Conservation (phyloP, 164 flowering plant species). For the Pachysandra terminalis region DNA sequence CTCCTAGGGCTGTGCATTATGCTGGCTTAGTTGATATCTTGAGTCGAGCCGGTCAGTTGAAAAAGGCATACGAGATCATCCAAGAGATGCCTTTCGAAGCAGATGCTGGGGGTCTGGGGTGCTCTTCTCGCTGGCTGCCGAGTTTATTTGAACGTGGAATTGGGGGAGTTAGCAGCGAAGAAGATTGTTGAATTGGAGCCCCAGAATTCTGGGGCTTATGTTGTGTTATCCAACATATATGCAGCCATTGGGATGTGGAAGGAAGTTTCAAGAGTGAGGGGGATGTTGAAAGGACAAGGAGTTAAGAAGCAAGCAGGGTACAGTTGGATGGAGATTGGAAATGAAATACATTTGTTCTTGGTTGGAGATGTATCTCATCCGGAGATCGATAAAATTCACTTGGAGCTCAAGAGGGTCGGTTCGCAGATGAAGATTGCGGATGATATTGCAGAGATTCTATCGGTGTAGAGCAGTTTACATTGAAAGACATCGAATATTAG, state of each 20-base stretch:
- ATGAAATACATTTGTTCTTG: conserved; percentile 35
- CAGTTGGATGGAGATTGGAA: conserved; percentile 47
- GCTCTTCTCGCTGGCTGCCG: conserved; percentile 40
- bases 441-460: conserved; percentile 14
- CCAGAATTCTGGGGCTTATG: conserved; percentile 34
- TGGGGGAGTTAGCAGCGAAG: conserved; percentile 47
- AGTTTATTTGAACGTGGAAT: conserved; percentile 31
- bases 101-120: conserved; percentile 36
- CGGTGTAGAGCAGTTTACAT: not conserved
- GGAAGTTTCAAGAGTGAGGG: conserved; percentile 32
- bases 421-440: conserved; percentile 29
- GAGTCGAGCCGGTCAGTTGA: conserved; percentile 43
- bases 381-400: conserved; percentile 30
- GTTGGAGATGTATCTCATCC: conserved; percentile 50
- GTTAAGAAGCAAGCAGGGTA: conserved; percentile 45
- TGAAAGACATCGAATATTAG: not conserved
- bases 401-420: conserved; percentile 24
- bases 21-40: conserved; percentile 45
- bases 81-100: conserved; percentile 39
- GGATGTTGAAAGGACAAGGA: conserved; percentile 42
- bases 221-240: conserved; percentile 42
- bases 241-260: conserved; percentile 48
- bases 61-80: conserved; percentile 34
- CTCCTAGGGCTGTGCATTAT: conserved; percentile 37
- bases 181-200: conserved; percentile 40